Base-by-base conservation (phyloP, 179 eudicot genomes). In the Silene vulgaris region DNA sequence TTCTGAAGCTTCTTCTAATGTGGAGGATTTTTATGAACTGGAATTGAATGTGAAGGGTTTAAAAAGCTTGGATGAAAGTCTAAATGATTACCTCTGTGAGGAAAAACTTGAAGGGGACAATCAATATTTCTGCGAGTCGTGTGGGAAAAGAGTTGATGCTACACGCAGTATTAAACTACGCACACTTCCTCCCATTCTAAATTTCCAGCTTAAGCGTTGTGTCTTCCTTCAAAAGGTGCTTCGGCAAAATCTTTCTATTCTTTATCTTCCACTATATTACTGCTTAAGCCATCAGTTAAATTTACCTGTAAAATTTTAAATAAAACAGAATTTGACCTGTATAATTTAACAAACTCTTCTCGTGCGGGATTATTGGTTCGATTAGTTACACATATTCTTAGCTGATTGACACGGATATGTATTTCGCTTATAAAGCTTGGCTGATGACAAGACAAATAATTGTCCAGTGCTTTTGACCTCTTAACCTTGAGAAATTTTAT, bases 121-220 rank as follows among this genome's bases (percentile, higher is more conserved):
- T 74, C 99, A 92, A 72, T 95, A 95, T 78, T 85, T 82, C 78
- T 95, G 99, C 59, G 89, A 88, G 65, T 86, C 92, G 29, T 95
- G 99, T 86, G 87, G 87, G 62, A 79, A 84, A 72, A 87, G 93
- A 77, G 96, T 86, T 80, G 90, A 95, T 88, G 99, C 99, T 80
- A 87, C 89, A 11, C 97, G 97, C 63, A 84, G 93, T 86, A 95
- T 95, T 77, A 90, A 89, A 86, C 76, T 95, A 81, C 90, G 97
- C 66, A 85, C 89, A 35, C 85, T 95, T 79, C 99, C 99, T 66
- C 82, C 91, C 65, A 88, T 90, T 72, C 89, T 95, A 48, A 95
- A 92, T 85, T 88, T 95, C 83, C 97, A 95, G 90, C 99, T 95
- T 77, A 95, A 95, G 85, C 97, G 99, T 43, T 95, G 90, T 80